phyloP scores from a whole-genome alignment of 805 yeast species.

The Teunomyces gatunensis region DNA sequence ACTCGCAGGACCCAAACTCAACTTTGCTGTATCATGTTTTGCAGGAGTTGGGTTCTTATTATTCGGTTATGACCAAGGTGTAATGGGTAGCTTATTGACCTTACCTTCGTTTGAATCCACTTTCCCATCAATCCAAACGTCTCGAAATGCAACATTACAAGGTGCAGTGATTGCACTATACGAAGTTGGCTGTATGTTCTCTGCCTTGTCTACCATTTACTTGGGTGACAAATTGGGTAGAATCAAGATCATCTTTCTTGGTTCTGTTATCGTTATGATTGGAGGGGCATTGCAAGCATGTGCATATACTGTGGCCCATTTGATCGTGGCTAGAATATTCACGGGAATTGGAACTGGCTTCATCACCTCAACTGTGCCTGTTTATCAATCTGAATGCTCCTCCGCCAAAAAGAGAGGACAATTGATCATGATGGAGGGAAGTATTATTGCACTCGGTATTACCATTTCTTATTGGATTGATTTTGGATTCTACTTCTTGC shows the following conservation, averaged over 20 bases:
- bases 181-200: slow-evolving; percentile 20
- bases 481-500: slow-evolving; percentile 29
- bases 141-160: slow-evolving; percentile 17
- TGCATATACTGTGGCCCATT: slow-evolving; percentile 19
- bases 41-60: slow-evolving; percentile 26
- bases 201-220: slow-evolving; percentile 19
- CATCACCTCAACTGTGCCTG: slow-evolving; percentile 36
- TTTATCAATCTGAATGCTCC: slow-evolving; percentile 36
- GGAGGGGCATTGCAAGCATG: slow-evolving; percentile 25
- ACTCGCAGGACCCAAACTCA: slow-evolving; percentile 7
- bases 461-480: slow-evolving; percentile 36
- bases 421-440: slow-evolving; percentile 30
- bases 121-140: slow-evolving; percentile 15
- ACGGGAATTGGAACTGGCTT: slow-evolving; percentile 36
- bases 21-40: slow-evolving; percentile 10
- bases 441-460: slow-evolving; percentile 23
- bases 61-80: slow-evolving; percentile 45
- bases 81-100: slow-evolving; percentile 31
- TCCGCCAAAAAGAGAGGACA: slow-evolving; percentile 31
- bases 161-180: slow-evolving; percentile 22
- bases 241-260: slow-evolving; percentile 18
- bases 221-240: slow-evolving; percentile 22
- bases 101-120: slow-evolving; percentile 16
- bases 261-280: slow-evolving; percentile 17
- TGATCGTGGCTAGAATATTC: slow-evolving; percentile 32